Evolutionary conservation across 1,284 basidiomycete genomes (phyloP).

Genomic region (Tilletia walkeri): DNA sequence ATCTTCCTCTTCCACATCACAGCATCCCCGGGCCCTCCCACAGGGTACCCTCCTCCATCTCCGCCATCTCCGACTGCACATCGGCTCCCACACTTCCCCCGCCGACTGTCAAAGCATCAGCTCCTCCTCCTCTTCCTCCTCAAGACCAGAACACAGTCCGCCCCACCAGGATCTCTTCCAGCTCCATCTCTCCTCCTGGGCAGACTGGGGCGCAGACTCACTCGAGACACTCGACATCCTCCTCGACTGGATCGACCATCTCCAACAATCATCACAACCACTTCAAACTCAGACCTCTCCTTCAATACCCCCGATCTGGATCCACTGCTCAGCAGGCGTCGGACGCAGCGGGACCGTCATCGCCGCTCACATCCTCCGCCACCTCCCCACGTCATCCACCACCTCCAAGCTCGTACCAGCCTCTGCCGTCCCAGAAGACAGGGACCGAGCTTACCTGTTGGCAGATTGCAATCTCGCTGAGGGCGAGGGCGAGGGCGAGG

Average conservation of each 20-base stretch:
- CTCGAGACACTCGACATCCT: conserved; percentile 31
- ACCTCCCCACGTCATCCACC: neutral
- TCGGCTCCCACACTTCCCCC: neutral
- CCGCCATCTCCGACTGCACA: conserved; percentile 23
- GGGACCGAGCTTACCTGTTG: no score
- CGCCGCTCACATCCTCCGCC: conserved; percentile 56
- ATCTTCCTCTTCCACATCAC: neutral
- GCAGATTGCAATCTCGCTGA: no score
- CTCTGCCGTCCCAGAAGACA: conserved; percentile 6
- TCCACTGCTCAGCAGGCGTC: conserved; percentile 67
- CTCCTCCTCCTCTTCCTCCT: conserved; percentile 6
- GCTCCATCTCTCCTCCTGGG: conserved; percentile 73
- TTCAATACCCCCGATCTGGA: conserved; percentile 70
- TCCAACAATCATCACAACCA: neutral
- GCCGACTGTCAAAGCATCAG: neutral
- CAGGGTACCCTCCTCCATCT: conserved; percentile 20
- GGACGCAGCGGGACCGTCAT: conserved; percentile 59
- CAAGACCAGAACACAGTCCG: neutral
- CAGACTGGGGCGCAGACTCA: conserved; percentile 74
- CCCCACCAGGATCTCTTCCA: conserved; percentile 62
- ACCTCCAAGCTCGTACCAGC: neutral
- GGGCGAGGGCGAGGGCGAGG: no score
- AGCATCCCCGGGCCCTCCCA: conserved; percentile 25
- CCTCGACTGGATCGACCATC: conserved; percentile 41
- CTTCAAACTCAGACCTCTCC: conserved; percentile 27